Conservation (phyloP, 2,329 filamentous ascomycete genomes). For the Cercospora zeae-maydis region DNA sequence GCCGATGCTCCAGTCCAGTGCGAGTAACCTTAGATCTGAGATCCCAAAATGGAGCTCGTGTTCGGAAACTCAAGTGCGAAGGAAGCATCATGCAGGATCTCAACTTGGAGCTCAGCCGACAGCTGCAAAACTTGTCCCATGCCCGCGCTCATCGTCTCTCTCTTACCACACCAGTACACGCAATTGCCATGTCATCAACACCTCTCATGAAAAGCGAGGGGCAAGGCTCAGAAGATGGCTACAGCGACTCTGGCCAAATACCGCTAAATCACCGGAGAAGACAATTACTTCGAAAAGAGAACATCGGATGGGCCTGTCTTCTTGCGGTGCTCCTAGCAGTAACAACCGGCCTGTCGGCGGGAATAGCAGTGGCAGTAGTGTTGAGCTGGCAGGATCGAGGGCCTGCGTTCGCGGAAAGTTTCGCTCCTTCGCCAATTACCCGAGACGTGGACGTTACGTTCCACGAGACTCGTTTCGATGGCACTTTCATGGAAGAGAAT, state of each 20-base stretch:
- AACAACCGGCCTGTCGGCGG: slow-evolving; percentile 20
- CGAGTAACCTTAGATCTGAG: not conserved
- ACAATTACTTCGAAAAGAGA: slow-evolving; percentile 12
- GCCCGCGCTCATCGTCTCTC: not conserved
- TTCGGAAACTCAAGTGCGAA: not conserved
- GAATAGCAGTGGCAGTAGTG: slow-evolving; percentile 15
- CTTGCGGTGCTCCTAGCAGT: slow-evolving; percentile 16
- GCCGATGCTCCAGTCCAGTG: slow-evolving; percentile 2
- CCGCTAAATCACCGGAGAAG: not conserved
- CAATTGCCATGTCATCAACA: slow-evolving; percentile 13
- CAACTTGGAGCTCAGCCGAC: not conserved
- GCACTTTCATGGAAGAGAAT: slow-evolving; percentile 54
- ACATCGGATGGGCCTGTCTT: slow-evolving; percentile 18
- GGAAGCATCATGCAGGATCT: not conserved
- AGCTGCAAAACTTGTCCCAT: not conserved
- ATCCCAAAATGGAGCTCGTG: slow-evolving; percentile 10
- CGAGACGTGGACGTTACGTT: slow-evolving; percentile 22
- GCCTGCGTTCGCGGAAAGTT: not conserved
- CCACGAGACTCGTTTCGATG: slow-evolving; percentile 48
- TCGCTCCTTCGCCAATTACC: slow-evolving; percentile 19
- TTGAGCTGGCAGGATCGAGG: slow-evolving; percentile 10
- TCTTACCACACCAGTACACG: not conserved
- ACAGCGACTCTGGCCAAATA: slow-evolving; percentile 17
- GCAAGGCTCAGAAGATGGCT: slow-evolving; percentile 13
- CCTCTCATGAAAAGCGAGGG: slow-evolving; percentile 15